Percentiles rank a stretch among this genome's conserved stretches.
Conservation (phyloP, 331 rosid genomes). For the Telfairia occidentalis region DNA sequence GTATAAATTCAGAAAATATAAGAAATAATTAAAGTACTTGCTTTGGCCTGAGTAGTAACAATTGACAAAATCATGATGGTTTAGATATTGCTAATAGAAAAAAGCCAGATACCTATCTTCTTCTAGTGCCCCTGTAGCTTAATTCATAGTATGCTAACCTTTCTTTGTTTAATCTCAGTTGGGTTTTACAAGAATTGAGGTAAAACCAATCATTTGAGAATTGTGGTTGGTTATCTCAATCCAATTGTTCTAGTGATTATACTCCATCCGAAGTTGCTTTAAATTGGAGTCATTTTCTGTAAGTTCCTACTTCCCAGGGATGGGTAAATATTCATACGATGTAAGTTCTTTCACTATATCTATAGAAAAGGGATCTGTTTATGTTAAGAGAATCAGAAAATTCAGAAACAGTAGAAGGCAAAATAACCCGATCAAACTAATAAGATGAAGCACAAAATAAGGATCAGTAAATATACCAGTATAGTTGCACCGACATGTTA, state of each 20-base stretch:
- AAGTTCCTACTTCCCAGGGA: neutral
- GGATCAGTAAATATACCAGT: constrained; percentile 33
- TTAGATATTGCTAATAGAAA: neutral
- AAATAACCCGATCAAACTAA: neutral
- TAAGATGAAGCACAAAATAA: neutral
- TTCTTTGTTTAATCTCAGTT: neutral
- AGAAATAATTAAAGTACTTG: neutral
- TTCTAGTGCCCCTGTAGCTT: neutral
- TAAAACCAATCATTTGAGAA: neutral
- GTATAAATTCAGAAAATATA: constrained; percentile 4
- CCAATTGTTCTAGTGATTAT: neutral
- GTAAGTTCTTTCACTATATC: neutral
- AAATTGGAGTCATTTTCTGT: neutral
- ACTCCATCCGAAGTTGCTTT: neutral
- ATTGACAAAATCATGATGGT: neutral
- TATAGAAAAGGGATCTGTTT: neutral
- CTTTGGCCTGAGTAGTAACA: neutral
- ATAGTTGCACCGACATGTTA: constrained; percentile 84
- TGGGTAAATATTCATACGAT: neutral
- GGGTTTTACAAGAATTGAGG: no score
- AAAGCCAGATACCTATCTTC: neutral
- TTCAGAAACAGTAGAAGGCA: neutral
- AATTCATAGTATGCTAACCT: neutral
- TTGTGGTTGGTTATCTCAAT: neutral
- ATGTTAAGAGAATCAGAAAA: neutral